Percentiles rank a stretch among this genome's conserved stretches.
Evolutionary conservation across 495 filamentous ascomycete species (phyloP).

Genomic region (Penicillium lividum): DNA sequence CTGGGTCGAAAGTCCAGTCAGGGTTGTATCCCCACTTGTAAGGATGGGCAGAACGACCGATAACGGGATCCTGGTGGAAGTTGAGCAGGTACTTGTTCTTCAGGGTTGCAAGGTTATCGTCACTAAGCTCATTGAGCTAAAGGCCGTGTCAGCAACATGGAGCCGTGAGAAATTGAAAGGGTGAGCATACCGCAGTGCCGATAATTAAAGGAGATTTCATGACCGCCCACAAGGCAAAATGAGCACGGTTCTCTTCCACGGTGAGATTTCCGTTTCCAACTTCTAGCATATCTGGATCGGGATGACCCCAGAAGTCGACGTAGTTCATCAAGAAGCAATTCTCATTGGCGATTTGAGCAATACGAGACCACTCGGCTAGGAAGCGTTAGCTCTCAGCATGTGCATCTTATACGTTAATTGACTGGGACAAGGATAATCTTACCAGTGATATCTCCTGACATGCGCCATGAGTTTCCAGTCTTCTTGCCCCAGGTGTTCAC

Average conservation of each 20-base stretch:
- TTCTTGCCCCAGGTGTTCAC: constrained; percentile 53
- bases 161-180: not conserved
- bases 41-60: constrained; percentile 55
- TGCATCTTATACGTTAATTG: not conserved
- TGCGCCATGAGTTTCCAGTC: constrained; percentile 57
- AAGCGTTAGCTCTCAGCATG: constrained; percentile 17
- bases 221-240: constrained; percentile 57
- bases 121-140: constrained; percentile 45
- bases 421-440: constrained; percentile 13
- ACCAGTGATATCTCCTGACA: constrained; percentile 55
- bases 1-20: constrained; percentile 62
- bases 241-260: constrained; percentile 46
- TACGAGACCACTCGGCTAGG: constrained; percentile 42
- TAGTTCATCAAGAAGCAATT: constrained; percentile 49
- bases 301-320: constrained; percentile 54
- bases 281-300: constrained; percentile 71
- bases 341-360: constrained; percentile 43
- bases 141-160: constrained; percentile 1
- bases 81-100: constrained; percentile 59
- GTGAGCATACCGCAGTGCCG: constrained; percentile 45
- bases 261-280: constrained; percentile 63
- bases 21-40: constrained; percentile 67
- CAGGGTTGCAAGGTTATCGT: constrained; percentile 52
- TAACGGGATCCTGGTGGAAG: constrained; percentile 60
- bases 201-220: constrained; percentile 62